Evolutionary conservation across 2,329 filamentous ascomycete species (phyloP).

Genomic region (Penicillium sp.): DNA sequence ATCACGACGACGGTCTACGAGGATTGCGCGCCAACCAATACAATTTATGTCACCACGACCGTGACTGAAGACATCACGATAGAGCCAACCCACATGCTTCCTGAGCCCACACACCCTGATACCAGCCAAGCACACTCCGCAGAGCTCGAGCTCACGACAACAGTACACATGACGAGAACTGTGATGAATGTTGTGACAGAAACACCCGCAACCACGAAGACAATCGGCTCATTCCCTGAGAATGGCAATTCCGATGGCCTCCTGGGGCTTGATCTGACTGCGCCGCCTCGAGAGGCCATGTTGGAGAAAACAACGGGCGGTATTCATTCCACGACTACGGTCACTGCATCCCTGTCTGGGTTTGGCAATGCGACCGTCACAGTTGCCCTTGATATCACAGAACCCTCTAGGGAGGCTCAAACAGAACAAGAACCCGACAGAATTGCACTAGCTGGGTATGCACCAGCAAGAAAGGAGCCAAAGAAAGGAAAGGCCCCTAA

Average conservation of each 20-base stretch:
- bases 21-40: constrained; percentile 12
- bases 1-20: constrained; percentile 24
- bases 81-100: neutral
- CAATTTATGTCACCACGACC: constrained; percentile 5
- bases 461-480: neutral
- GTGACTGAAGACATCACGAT: constrained; percentile 3
- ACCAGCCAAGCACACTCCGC: neutral
- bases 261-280: neutral
- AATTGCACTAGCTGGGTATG: neutral
- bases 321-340: neutral
- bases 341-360: neutral
- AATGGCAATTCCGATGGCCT: constrained; percentile 5
- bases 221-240: constrained; percentile 11
- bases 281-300: neutral
- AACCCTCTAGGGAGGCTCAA: neutral
- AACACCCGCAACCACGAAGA: constrained; percentile 1
- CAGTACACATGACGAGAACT: constrained; percentile 13
- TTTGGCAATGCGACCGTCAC: neutral
- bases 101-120: neutral
- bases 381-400: neutral
- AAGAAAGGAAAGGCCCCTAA: neutral
- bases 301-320: neutral
- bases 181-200: neutral
- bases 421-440: neutral
- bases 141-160: constrained; percentile 7